phyloP scores from a whole-genome alignment of 1,284 basidiomycete genomes.

The Macrocystidia cucumis region DNA sequence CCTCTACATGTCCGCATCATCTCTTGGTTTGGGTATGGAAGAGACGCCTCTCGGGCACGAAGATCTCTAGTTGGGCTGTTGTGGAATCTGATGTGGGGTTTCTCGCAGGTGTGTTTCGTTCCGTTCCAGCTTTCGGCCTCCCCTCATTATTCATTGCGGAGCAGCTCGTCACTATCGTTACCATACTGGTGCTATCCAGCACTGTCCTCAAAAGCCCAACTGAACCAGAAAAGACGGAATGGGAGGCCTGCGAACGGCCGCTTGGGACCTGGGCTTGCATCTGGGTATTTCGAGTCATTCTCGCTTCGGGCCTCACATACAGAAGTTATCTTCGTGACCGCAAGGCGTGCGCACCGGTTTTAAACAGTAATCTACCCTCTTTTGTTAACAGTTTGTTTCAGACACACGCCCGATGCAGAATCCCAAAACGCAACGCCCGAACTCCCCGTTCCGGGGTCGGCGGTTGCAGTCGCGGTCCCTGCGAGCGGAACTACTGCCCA shows the following conservation, averaged over 20 bases:
- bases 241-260: slow-evolving; percentile 58
- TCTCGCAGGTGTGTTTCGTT: slow-evolving; percentile 42
- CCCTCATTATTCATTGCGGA: slow-evolving; percentile 4
- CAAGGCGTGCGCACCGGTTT: slow-evolving; percentile 23
- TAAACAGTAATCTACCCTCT: not conserved
- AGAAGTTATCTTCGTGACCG: slow-evolving; percentile 55
- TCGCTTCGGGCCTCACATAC: slow-evolving; percentile 44
- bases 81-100: slow-evolving; percentile 45
- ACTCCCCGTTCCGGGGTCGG: too few relatives aligned
- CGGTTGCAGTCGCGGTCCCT: not conserved
- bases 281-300: slow-evolving; percentile 52
- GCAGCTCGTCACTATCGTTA: slow-evolving; percentile 47
- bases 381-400: too few relatives aligned
- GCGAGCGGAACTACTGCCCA: not conserved
- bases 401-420: too few relatives aligned
- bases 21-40: slow-evolving; percentile 50
- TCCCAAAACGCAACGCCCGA: too few relatives aligned
- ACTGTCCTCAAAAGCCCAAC: slow-evolving; percentile 42
- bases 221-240: slow-evolving; percentile 40
- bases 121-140: not conserved
- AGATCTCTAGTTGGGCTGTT: slow-evolving; percentile 51
- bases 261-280: slow-evolving; percentile 65
- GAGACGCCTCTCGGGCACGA: slow-evolving; percentile 44
- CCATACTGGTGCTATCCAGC: slow-evolving; percentile 42
- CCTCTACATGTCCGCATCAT: slow-evolving; percentile 25